phyloP scores from a whole-genome alignment of 805 yeast species.

The Ogataea pini region DNA sequence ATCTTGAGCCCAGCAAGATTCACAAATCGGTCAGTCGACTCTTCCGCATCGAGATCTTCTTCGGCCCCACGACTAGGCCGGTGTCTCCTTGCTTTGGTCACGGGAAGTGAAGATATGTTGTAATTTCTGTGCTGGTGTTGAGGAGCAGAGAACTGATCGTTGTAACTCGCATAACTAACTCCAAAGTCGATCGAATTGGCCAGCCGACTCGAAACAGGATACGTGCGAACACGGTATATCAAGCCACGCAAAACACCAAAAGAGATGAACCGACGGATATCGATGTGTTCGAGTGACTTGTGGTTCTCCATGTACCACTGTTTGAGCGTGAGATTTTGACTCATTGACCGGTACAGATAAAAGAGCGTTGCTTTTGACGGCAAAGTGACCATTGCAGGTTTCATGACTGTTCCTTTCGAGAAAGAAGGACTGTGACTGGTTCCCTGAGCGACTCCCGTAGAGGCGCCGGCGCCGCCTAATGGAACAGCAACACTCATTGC shows the following conservation, averaged over 20 bases:
- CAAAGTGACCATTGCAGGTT: constrained; percentile 30
- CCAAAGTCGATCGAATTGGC: constrained; percentile 39
- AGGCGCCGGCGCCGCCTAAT: not conserved
- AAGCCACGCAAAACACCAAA: constrained; percentile 85
- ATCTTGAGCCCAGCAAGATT: constrained; percentile 24
- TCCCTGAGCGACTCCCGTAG: not conserved
- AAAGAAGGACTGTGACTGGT: constrained; percentile 3
- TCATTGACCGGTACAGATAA: constrained; percentile 71
- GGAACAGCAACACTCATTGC: not conserved
- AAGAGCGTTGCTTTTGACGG: constrained; percentile 71
- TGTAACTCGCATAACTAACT: constrained; percentile 11
- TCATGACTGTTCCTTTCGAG: not conserved
- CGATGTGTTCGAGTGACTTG: constrained; percentile 61
- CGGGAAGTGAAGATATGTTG: constrained; percentile 22
- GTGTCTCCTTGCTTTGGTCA: constrained; percentile 17
- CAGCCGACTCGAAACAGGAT: constrained; percentile 57
- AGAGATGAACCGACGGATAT: constrained; percentile 78
- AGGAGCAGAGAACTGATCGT: constrained; percentile 3
- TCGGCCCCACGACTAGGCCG: constrained; percentile 27
- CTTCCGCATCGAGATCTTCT: constrained; percentile 13
- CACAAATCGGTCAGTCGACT: constrained; percentile 26
- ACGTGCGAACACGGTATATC: constrained; percentile 76
- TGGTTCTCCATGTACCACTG: constrained; percentile 80
- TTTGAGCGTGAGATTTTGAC: constrained; percentile 72
- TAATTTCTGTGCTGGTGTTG: constrained; percentile 13